Evolutionary conservation across 2,329 filamentous ascomycete species (phyloP).

Genomic region (Dendrostoma leiphaemia): DNA sequence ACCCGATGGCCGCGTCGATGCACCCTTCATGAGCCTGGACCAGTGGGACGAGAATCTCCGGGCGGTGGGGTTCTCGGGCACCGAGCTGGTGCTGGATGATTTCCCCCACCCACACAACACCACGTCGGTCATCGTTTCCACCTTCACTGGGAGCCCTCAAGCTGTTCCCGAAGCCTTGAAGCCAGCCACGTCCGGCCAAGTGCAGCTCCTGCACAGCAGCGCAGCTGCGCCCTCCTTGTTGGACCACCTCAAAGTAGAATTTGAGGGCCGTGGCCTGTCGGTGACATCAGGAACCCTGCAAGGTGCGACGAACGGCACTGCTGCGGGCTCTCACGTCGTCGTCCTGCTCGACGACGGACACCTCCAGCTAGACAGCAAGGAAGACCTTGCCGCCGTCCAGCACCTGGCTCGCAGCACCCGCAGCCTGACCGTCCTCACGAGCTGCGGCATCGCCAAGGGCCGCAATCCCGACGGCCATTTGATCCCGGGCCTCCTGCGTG

Average conservation of each 20-base stretch:
- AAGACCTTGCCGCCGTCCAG: constrained; percentile 17
- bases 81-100: constrained; percentile 23
- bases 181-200: too few relatives aligned
- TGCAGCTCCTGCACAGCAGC: not conserved
- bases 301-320: too few relatives aligned
- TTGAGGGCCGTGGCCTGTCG: not conserved
- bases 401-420: constrained; percentile 14
- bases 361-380: not conserved
- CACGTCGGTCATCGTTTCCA: constrained; percentile 13
- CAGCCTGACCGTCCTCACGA: constrained; percentile 21
- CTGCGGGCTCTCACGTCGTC: too few relatives aligned
- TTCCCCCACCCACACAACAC: constrained; percentile 18
- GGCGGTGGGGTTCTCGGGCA: constrained; percentile 24
- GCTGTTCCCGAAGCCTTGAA: too few relatives aligned
- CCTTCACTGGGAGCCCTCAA: not conserved
- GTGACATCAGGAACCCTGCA: too few relatives aligned
- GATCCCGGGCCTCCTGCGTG: constrained; percentile 24
- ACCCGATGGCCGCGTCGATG: constrained; percentile 16
- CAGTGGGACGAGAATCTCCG: constrained; percentile 22
- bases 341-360: too few relatives aligned
- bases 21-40: constrained; percentile 18
- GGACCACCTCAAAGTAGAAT: not conserved
- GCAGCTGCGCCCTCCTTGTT: not conserved
- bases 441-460: constrained; percentile 22
- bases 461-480: constrained; percentile 23